These are phyloP conservation scores for Crepidotus variabilis DNA, from an alignment of 768 basidiomycete species.

Conservation along the genomic window DNA sequence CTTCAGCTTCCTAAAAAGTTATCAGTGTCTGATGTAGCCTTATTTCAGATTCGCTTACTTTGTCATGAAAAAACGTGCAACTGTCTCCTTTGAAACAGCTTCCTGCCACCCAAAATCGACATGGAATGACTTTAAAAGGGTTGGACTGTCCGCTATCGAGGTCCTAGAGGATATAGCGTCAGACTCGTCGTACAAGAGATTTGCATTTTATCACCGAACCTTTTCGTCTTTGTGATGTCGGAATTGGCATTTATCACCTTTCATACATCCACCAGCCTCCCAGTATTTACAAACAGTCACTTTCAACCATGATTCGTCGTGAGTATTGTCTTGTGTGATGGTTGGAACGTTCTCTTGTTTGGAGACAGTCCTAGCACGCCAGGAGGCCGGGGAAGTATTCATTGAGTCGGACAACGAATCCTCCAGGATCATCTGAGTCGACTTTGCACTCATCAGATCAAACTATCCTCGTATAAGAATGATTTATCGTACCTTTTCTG, in stretches of 20 bases:
- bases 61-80: background rate
- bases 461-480: too few relatives aligned
- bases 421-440: too few relatives aligned
- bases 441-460: too few relatives aligned
- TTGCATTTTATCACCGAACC: background rate
- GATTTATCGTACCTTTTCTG: background rate
- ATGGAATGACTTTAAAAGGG: background rate
- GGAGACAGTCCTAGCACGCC: too few relatives aligned
- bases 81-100: background rate
- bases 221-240: background rate
- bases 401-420: too few relatives aligned
- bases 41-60: background rate
- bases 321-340: too few relatives aligned
- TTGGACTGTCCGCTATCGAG: background rate
- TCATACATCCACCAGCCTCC: background rate
- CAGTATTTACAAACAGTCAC: background rate
- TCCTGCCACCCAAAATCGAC: slow-evolving; percentile 2
- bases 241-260: background rate
- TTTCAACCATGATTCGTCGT: background rate
- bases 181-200: too few relatives aligned
- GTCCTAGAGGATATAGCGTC: too few relatives aligned
- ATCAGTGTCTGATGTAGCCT: background rate
- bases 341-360: too few relatives aligned
- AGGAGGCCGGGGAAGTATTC: too few relatives aligned
- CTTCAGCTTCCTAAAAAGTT: slow-evolving; percentile 1